phyloP scores from a whole-genome alignment of 164 flowering plant genomes.

The Tetrastigma voinierianum region DNA sequence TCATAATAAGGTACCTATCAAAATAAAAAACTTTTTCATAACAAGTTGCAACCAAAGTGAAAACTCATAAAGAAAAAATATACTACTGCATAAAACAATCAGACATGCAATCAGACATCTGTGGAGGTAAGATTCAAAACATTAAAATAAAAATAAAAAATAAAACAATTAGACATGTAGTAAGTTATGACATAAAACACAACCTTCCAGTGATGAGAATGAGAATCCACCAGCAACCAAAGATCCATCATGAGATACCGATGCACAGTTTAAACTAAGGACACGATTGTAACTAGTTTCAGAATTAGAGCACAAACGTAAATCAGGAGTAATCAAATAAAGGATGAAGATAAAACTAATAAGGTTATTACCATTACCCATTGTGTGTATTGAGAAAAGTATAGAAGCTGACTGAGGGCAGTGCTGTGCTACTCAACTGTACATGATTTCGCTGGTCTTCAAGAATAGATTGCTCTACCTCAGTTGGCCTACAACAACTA shows the following conservation, averaged over 20 bases:
- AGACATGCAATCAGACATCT: too few relatives aligned
- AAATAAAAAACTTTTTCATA: too few relatives aligned
- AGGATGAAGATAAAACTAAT: neutral
- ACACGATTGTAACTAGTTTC: constrained; percentile 10
- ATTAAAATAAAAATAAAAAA: neutral
- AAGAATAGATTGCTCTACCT: constrained; percentile 81
- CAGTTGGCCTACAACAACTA: constrained; percentile 54
- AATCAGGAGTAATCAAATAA: neutral
- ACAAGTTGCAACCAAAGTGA: too few relatives aligned
- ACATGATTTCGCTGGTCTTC: constrained; percentile 94
- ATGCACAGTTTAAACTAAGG: too few relatives aligned
- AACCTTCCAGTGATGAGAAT: constrained; percentile 90
- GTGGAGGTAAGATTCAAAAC: too few relatives aligned
- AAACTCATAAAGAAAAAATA: too few relatives aligned
- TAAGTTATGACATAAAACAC: neutral
- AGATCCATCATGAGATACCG: constrained; percentile 95
- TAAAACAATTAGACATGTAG: neutral
- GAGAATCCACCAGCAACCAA: constrained; percentile 98
- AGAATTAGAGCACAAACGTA: neutral
- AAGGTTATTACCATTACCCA: constrained; percentile 40
- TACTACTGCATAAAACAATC: too few relatives aligned
- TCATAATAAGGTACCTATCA: too few relatives aligned
- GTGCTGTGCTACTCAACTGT: constrained; percentile 70
- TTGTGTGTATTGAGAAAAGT: constrained; percentile 90
- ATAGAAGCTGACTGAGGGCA: constrained; percentile 94